Conservation (phyloP, 768 basidiomycete genomes). For the Leccinum ochraceum region DNA sequence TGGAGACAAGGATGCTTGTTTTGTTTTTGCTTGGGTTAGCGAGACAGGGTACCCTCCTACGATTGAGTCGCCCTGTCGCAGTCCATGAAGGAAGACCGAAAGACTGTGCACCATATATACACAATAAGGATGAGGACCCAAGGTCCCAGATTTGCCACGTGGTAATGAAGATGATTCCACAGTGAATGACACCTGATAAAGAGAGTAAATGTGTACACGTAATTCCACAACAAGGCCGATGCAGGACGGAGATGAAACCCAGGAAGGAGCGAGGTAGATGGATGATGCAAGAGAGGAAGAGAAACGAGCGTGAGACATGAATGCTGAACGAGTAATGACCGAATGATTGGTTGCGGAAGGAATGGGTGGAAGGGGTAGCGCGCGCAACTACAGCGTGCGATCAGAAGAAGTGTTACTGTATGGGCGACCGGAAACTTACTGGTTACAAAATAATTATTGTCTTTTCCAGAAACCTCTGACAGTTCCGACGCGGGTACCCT, state of each 20-base stretch:
- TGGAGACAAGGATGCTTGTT: neutral
- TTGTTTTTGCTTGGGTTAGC: neutral
- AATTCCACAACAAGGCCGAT: slow-evolving; percentile 35
- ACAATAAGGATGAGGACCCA: slow-evolving; percentile 18
- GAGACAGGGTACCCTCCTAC: slow-evolving; percentile 9
- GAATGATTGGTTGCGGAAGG: slow-evolving; percentile 3
- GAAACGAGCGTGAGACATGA: slow-evolving; percentile 14
- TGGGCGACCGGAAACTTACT: slow-evolving; percentile 9
- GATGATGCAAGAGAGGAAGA: slow-evolving; percentile 7
- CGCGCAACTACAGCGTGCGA: neutral
- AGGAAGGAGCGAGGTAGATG: slow-evolving; percentile 11
- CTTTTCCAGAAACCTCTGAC: slow-evolving; percentile 36
- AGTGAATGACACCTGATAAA: slow-evolving; percentile 16
- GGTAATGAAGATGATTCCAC: slow-evolving; percentile 1
- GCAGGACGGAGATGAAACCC: slow-evolving; percentile 20
- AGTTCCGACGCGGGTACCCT: slow-evolving; percentile 24
- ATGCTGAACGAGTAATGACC: slow-evolving; percentile 19
- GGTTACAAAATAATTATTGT: slow-evolving; percentile 11
- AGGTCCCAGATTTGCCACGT: slow-evolving; percentile 1
- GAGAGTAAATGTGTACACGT: slow-evolving; percentile 31
- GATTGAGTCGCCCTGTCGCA: slow-evolving; percentile 6
- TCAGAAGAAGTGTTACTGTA: neutral
- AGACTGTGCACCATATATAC: slow-evolving; percentile 21
- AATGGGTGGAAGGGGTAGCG: neutral
- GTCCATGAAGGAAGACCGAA: neutral